Evolutionary conservation across 148 eudicot genomes (phyloP), one percentile per base, ranked within the genome.

Genomic region (Pouteria glomerata): DNA sequence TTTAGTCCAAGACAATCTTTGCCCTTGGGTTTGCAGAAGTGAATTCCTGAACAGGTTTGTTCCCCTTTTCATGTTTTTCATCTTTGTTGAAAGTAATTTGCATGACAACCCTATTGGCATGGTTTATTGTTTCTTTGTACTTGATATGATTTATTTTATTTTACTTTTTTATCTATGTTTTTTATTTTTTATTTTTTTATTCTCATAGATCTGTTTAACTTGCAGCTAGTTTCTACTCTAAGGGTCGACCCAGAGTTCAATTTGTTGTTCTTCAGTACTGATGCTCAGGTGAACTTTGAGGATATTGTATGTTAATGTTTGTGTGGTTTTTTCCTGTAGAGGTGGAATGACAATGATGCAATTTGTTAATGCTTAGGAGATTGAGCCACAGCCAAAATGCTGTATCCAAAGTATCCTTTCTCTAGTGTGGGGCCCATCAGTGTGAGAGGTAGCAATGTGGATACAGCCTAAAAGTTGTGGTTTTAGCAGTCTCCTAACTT

Each of bases 211-310:
- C 12, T 70, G 39, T 72, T 24, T 68, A 29, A 44, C 63, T 53
- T 76, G 84, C 91, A 90, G 88, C 85, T 93, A 69, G 96, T 93
- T 68, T 87, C 96, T 60, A 78, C 79, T 29, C 79, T 93, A 26
- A 81, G 82, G 79, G 84, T 93, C 52, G 71, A 64, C 68, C 98
- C 98, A 26, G 89, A 81, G 61, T 88, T 84, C 74, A 81, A 82
- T 79, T 74, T 90, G 83, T 80, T 93, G 70, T 87, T 82, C 55
- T 82, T 79, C 82, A 74, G 77, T 76, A 82, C 79, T 65, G 86
- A 85, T 69, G 92, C 96, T 31, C 80, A 64, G 92, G 92, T 88
- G 71, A 69, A 39, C 47, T 71, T 34, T 29, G 35, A 51, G 53
- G 35, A 11, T 44, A 8, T 21, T 42, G 1, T 45, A 26, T 11